Conservation (phyloP, 2,329 filamentous ascomycete species). For the Whalleya microplaca region DNA sequence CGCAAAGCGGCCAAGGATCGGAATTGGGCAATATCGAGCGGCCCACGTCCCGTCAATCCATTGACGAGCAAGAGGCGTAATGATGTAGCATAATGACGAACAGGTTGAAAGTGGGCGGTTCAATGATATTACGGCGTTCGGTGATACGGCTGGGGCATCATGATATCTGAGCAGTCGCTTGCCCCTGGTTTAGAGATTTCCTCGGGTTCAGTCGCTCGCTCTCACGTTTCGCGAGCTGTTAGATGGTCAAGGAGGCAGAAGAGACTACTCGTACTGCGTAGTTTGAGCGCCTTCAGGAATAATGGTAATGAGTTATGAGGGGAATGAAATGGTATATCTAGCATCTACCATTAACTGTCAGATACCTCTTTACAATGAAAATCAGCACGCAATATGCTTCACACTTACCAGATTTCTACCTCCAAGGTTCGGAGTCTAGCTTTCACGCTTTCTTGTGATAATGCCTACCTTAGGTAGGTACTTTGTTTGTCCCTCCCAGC, state of each 20-base stretch:
- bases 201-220: conserved; percentile 27
- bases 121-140: conserved; percentile 30
- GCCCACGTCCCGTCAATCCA: conserved; percentile 35
- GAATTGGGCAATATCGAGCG: conserved; percentile 38
- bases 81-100: conserved; percentile 19
- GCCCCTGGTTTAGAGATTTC: conserved; percentile 21
- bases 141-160: conserved; percentile 28
- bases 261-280: conserved; percentile 10
- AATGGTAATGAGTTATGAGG: conserved; percentile 18
- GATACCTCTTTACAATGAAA: conserved; percentile 22
- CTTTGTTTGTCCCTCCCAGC: too few species aligned
- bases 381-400: neutral
- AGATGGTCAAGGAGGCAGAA: conserved; percentile 16
- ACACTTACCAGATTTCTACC: neutral
- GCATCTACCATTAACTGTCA: conserved; percentile 23
- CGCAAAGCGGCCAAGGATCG: conserved; percentile 39
- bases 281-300: conserved; percentile 10
- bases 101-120: conserved; percentile 16
- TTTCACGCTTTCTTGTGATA: neutral
- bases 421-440: neutral
- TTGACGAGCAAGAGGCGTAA: conserved; percentile 33
- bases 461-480: too few species aligned
- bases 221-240: conserved; percentile 15
- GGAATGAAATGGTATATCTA: conserved; percentile 15
- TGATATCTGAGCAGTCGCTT: conserved; percentile 32